Base-by-base conservation (phyloP, 768 basidiomycete species). In the Mycena latifolia region DNA sequence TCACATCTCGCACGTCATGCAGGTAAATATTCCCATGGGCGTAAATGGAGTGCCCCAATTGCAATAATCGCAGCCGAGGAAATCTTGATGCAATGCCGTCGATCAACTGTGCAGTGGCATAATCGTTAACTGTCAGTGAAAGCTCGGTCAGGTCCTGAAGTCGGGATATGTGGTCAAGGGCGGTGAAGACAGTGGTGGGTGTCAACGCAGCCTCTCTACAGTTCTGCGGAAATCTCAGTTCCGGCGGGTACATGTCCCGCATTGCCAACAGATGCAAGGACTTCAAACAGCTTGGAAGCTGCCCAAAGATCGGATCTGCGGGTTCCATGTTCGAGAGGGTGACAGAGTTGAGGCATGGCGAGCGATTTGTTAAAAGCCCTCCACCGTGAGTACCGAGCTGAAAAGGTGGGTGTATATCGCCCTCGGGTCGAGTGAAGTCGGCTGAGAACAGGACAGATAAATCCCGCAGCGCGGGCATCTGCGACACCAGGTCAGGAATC, bases 241-340 rank as follows among this genome's bases (percentile, higher is more conserved):
- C 50, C 4, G 50, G 59, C 1, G 18, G 2, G n/a, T 61, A 51
- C 7, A 24, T 5, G 22, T 61, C 59, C 24, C 17, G 12, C 35
- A 43, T 50, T 4, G 59, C 59, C n/a, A 37, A 14, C 6, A 61
- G 48, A 61, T 61, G 59, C 18, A 61, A 18, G 2, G 59, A 52
- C 24, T 22, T 22, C 4, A 61, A 24, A 7, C 25, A 10, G 11
- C 10, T 12, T 5, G 50, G 59, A 22, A 61, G 50, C 27, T 61
- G 59, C 2, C 35, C 39, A 20, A 61, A 61, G 6, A 61, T 61
- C 11, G 59, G 59, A 33, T 61, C 59, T 17, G 25, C n/a, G 10
- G 59, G 59, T 48, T 51, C 48, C 50, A 52, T 17, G 37, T 61
- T 61, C 12, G 59, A 61, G 59, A 61, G 59, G 11, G 59, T 52